Evolutionary conservation across 768 basidiomycete species (phyloP), one percentile per base, ranked within the genome.

Genomic region (Amanita thiersii): DNA sequence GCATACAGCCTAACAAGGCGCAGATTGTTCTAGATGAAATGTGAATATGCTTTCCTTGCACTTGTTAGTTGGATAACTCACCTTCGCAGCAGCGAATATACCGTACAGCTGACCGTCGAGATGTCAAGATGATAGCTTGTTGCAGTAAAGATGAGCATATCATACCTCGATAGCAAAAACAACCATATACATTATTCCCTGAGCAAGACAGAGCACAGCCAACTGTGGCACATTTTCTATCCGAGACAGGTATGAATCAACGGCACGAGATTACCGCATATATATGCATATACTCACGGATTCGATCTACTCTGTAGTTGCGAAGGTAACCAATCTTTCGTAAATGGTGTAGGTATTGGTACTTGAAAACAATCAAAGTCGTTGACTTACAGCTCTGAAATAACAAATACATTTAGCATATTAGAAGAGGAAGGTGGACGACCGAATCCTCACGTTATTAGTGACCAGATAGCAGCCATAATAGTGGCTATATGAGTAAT

Each of bases 241-340:
- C 14, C 29, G 4, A 20, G n/a, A 14, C 8, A 39, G 3, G 5
- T n/a, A 19, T 23, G 20, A 14, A 14, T 41, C 35, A 1, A 37
- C 18, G 4, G 20, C 6, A 24, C 17, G 18, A 14, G 35, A 15
- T 3, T 11, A 11, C n/a, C 37, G 11, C 2, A 39, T 36, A 25
- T 46, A 14, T 39, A 34, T 25, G 17, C 37, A 19, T 20, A 14
- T 14, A 12, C n/a, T 6, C 54, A 84, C 83, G 61, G 5, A 51
- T 48, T 21, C 68, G 55, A 38, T 73, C 77, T 14, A 70, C 55
- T 3, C 57, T 55, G 38, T 73, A 71, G 47, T 69, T 71, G 48
- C 71, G 68, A 57, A 82, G 84, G 48, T 70, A 72, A n/a, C 72
- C 65, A 49, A 86, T 71, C 83, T 84, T 50, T 3, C 42, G 15